Conservation (phyloP, 2,329 filamentous ascomycete species). For the Thyridium curvatum region DNA sequence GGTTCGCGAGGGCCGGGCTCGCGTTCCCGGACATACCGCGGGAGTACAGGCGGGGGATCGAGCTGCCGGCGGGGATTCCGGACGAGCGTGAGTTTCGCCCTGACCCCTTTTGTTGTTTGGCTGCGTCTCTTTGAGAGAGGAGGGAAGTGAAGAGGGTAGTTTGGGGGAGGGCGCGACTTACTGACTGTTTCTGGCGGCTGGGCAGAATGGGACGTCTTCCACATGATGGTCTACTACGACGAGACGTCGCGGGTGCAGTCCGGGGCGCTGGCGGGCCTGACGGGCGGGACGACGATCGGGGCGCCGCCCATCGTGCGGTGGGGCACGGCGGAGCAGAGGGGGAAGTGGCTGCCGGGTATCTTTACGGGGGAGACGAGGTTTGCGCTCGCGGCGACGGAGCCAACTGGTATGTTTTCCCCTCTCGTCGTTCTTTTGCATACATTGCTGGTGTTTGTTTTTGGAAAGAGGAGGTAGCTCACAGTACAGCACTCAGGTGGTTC, state of each 20-base stretch:
- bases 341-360: constrained; percentile 51
- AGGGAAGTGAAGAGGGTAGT: neutral
- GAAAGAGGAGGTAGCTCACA: no score
- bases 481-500: constrained; percentile 43
- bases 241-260: constrained; percentile 48
- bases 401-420: constrained; percentile 15
- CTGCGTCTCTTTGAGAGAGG: no score
- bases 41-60: constrained; percentile 28
- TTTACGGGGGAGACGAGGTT: constrained; percentile 54
- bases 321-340: constrained; percentile 53
- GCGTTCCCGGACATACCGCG: constrained; percentile 25
- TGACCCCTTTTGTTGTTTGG: neutral
- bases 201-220: constrained; percentile 48
- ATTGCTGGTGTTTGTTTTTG: no score
- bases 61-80: constrained; percentile 36
- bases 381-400: constrained; percentile 61
- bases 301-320: constrained; percentile 58
- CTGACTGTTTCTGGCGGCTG: no score
- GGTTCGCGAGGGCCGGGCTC: constrained; percentile 31
- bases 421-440: neutral
- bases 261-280: constrained; percentile 51
- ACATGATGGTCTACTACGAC: constrained; percentile 47
- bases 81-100: constrained; percentile 13
- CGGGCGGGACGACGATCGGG: constrained; percentile 56
- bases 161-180: no score